Conservation (phyloP, 306 rosid genomes). For the Malus orientalis region DNA sequence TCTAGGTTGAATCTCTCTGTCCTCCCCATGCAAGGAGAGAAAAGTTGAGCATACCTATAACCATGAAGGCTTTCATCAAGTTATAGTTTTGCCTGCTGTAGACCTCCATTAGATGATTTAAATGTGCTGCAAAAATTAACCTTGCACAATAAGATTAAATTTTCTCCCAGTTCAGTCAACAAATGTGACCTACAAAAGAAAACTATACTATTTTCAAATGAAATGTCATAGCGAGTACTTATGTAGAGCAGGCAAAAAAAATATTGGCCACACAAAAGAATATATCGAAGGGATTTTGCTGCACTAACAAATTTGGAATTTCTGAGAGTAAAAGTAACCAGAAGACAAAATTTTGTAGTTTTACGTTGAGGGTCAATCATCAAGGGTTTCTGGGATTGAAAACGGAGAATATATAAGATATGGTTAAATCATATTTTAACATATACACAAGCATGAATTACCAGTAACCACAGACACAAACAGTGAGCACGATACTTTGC, state of each 20-base stretch:
- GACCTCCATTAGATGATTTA: conserved; percentile 81
- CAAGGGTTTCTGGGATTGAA: not conserved
- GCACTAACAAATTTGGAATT: not conserved
- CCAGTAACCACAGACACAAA: not conserved
- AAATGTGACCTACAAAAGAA: not conserved
- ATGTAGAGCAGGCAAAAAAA: not conserved
- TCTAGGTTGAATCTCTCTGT: not conserved
- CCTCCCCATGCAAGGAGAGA: conserved; percentile 2
- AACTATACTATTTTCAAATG: not conserved
- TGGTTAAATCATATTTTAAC: not conserved
- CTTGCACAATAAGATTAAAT: conserved; percentile 12
- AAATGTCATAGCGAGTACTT: not conserved
- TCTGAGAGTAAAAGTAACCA: not conserved
- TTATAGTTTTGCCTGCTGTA: conserved; percentile 59
- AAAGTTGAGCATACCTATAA: conserved; percentile 45
- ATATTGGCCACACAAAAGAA: not conserved
- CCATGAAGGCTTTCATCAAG: conserved; percentile 48
- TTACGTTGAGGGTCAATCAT: not conserved
- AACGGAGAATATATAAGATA: not conserved
- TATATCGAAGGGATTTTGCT: not conserved
- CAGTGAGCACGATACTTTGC: not conserved
- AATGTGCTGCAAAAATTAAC: conserved; percentile 66
- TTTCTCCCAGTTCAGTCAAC: conserved; percentile 1
- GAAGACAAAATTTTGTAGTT: not conserved
- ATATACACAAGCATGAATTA: not conserved